Percentiles rank a stretch among this genome's conserved stretches.
Conservation (phyloP, 192 early-diverging fungal genomes). For the Umbelopsis ramanniana region DNA sequence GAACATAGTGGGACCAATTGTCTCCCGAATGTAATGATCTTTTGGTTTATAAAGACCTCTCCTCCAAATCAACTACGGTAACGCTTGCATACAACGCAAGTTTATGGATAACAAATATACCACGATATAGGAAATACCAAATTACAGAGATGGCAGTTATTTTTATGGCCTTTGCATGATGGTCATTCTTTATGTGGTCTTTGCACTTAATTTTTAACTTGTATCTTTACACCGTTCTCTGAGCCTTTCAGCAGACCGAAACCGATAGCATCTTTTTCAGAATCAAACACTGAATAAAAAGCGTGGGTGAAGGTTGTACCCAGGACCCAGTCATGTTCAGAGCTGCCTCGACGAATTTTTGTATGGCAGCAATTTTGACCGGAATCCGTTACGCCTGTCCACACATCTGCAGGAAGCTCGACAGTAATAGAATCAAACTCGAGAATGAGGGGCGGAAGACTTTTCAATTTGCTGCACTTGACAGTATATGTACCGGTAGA, state of each 20-base stretch:
- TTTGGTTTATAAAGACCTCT: too few species aligned
- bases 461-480: constrained; percentile 36
- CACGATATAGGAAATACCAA: too few species aligned
- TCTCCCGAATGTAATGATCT: too few species aligned
- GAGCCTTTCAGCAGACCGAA: constrained; percentile 30
- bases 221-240: not conserved
- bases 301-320: constrained; percentile 37
- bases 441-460: constrained; percentile 26
- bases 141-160: too few species aligned
- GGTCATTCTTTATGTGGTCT: too few species aligned
- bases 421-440: constrained; percentile 14
- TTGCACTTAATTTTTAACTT: not conserved
- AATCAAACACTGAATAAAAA: constrained; percentile 42
- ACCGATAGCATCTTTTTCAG: constrained; percentile 33
- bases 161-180: too few species aligned
- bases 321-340: constrained; percentile 36
- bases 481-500: constrained; percentile 33
- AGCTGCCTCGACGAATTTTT: constrained; percentile 28
- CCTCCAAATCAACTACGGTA: too few species aligned
- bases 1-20: too few species aligned
- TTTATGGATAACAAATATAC: too few species aligned
- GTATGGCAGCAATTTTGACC: constrained; percentile 31
- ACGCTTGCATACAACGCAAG: too few species aligned
- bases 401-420: constrained; percentile 35
- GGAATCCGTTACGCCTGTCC: constrained; percentile 33